Evolutionary conservation across 2,329 filamentous ascomycete species (phyloP).

Genomic region (Fusarium sp.): DNA sequence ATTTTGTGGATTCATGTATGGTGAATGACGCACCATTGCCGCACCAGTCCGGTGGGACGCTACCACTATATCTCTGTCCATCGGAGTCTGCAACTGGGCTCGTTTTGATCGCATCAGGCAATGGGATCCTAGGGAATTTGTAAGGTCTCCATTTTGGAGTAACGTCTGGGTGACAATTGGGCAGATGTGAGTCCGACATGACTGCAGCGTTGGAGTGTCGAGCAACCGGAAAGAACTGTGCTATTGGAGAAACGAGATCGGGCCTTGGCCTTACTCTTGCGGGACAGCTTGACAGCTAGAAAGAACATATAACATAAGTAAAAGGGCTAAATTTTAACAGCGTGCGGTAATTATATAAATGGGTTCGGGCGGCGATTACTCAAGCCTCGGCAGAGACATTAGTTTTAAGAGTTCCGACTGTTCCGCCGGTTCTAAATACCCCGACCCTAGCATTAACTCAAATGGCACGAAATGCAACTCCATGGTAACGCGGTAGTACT

Average conservation of each 20-base stretch:
- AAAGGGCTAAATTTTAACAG: too few species aligned
- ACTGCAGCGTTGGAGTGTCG: too few species aligned
- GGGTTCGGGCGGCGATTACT: neutral
- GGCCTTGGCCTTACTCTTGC: rapidly evolving
- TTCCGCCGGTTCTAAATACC: neutral
- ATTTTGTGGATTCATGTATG: rapidly evolving
- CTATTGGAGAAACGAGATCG: neutral
- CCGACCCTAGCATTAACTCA: neutral
- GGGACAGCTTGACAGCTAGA: too few species aligned
- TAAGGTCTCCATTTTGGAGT: neutral
- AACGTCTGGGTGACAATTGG: neutral
- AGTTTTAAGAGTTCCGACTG: neutral
- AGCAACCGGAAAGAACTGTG: neutral
- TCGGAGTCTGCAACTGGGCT: neutral
- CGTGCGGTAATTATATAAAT: neutral
- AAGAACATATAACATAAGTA: too few species aligned
- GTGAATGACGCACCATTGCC: neutral
- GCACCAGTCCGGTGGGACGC: neutral
- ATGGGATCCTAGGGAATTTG: neutral
- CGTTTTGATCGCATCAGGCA: neutral
- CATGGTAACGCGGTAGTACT: neutral
- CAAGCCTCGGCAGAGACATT: neutral
- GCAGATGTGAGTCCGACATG: neutral
- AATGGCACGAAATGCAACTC: neutral
- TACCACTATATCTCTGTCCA: neutral